phyloP scores from a whole-genome alignment of 352 stramenopile species.

The Phytophthora uliginosa region DNA sequence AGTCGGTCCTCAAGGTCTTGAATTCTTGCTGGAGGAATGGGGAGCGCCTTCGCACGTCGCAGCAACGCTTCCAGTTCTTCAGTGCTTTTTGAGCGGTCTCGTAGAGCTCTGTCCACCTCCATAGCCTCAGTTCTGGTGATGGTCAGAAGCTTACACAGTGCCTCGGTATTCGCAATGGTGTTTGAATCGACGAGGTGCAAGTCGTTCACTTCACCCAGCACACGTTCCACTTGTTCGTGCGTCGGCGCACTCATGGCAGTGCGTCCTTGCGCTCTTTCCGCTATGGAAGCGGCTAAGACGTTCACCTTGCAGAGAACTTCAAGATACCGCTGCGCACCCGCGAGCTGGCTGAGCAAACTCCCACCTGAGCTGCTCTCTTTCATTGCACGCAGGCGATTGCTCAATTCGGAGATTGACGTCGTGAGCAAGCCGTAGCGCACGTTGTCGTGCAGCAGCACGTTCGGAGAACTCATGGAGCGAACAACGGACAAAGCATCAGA shows the following conservation, averaged over 20 bases:
- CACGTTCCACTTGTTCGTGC: constrained; percentile 37
- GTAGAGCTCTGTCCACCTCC: constrained; percentile 42
- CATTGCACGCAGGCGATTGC: constrained; percentile 19
- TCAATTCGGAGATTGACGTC: constrained; percentile 18
- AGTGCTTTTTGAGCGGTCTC: constrained; percentile 51
- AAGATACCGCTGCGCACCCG: constrained; percentile 31
- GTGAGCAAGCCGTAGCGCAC: constrained; percentile 28
- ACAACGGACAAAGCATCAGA: constrained; percentile 18
- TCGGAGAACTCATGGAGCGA: constrained; percentile 29
- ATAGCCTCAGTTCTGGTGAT: constrained; percentile 34
- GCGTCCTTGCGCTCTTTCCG: constrained; percentile 15
- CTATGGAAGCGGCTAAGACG: constrained; percentile 29
- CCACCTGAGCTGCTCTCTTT: constrained; percentile 23
- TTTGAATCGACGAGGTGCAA: constrained; percentile 21
- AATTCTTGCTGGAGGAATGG: constrained; percentile 50
- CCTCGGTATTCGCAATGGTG: constrained; percentile 50
- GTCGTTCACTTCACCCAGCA: constrained; percentile 43
- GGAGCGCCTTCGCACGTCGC: constrained; percentile 39
- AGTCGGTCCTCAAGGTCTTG: constrained; percentile 66
- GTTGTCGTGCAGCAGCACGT: constrained; percentile 31
- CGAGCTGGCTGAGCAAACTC: constrained; percentile 27
- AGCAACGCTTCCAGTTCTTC: constrained; percentile 62
- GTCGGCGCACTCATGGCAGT: constrained; percentile 28
- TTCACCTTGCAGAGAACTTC: constrained; percentile 46
- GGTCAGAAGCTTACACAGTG: constrained; percentile 46